Percentiles rank a stretch among this genome's conserved stretches.
phyloP scores from a whole-genome alignment of 2,329 filamentous ascomycete genomes.

The Ceratocystis ficicola region DNA sequence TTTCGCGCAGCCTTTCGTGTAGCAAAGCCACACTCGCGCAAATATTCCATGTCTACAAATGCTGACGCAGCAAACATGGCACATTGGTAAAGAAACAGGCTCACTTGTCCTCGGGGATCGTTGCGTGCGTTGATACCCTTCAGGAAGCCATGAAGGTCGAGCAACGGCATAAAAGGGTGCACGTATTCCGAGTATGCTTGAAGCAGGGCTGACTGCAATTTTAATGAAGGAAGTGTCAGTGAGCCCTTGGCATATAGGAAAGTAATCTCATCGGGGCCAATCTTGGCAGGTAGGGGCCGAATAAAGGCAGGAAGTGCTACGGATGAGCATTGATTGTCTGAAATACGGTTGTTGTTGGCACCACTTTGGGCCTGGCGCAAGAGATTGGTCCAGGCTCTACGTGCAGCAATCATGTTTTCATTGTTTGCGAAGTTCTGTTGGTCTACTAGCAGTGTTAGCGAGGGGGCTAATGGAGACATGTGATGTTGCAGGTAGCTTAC shows the following conservation, averaged over 20 bases:
- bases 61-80: constrained; percentile 90
- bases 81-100: constrained; percentile 80
- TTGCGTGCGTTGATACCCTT: constrained; percentile 51
- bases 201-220: constrained; percentile 67
- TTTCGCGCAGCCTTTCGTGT: constrained; percentile 73
- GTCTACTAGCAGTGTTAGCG: constrained; percentile 27
- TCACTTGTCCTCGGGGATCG: constrained; percentile 58
- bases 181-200: constrained; percentile 79
- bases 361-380: constrained; percentile 24
- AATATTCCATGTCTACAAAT: constrained; percentile 68
- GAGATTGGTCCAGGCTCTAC: constrained; percentile 17
- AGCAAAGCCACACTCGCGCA: constrained; percentile 64
- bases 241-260: constrained; percentile 79
- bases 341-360: constrained; percentile 25
- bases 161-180: constrained; percentile 83
- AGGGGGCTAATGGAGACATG: constrained; percentile 25
- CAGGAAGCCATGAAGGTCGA: constrained; percentile 55
- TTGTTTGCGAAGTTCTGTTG: constrained; percentile 26
- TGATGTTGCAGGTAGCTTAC: constrained; percentile 7
- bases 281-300: constrained; percentile 62
- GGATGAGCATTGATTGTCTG: constrained; percentile 9
- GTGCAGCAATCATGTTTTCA: constrained; percentile 19
- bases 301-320: constrained; percentile 54
- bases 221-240: constrained; percentile 56
- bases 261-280: constrained; percentile 68